A percentile compares a stretch with the other conserved stretches of the same genome.
Evolutionary conservation across 1,139 yeast species (phyloP).

Genomic region (Pichia sp.): DNA sequence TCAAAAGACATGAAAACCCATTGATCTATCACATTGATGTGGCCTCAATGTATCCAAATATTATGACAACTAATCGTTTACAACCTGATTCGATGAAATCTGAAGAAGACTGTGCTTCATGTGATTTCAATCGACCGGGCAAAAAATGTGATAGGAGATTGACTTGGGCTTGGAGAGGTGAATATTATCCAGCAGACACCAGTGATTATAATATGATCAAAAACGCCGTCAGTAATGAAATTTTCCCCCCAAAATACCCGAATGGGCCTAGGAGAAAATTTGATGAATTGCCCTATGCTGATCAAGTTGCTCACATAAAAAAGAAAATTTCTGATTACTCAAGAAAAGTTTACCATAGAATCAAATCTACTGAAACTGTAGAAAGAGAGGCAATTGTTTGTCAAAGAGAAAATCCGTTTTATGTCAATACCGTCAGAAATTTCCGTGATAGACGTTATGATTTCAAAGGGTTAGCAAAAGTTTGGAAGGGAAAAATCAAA

Average conservation of each 20-base stretch:
- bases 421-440: slow-evolving; percentile 87
- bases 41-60: slow-evolving; percentile 98
- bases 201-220: slow-evolving; percentile 89
- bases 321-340: slow-evolving; percentile 82
- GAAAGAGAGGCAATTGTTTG: slow-evolving; percentile 93
- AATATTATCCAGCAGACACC: slow-evolving; percentile 82
- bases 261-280: slow-evolving; percentile 52
- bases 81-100: slow-evolving; percentile 98
- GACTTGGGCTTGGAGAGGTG: slow-evolving; percentile 99
- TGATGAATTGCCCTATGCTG: slow-evolving; percentile 68
- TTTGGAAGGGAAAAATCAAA: slow-evolving; percentile 80
- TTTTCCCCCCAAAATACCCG: slow-evolving; percentile 57
- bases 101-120: slow-evolving; percentile 94
- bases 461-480: slow-evolving; percentile 87
- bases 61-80: slow-evolving; percentile 93
- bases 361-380: slow-evolving; percentile 74
- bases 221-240: slow-evolving; percentile 72
- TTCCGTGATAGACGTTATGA: slow-evolving; percentile 96
- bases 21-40: slow-evolving; percentile 96
- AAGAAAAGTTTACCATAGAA: slow-evolving; percentile 72
- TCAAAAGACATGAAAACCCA: slow-evolving; percentile 69
- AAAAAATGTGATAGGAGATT: slow-evolving; percentile 85
- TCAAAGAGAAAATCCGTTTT: slow-evolving; percentile 96
- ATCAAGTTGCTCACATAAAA: slow-evolving; percentile 70
- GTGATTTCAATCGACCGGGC: slow-evolving; percentile 95